These are phyloP conservation scores for Sclerotinia subarctica DNA, from an alignment of 2,329 filamentous ascomycete species.

Conservation along the genomic window DNA sequence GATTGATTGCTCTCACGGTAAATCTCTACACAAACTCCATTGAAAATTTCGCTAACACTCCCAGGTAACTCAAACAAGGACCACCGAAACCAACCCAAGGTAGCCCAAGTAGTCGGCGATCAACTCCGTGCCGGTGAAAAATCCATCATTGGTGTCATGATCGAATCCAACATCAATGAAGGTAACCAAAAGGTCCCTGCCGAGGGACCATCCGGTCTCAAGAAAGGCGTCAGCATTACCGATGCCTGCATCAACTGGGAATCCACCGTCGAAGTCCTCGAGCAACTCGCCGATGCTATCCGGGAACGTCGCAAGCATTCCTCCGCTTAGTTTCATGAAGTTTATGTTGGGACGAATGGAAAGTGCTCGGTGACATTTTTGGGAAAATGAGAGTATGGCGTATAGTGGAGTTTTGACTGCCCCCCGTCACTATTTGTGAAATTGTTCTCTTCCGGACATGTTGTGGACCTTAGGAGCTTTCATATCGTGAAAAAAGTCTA, in stretches of 20 bases:
- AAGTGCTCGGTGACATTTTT: slow-evolving; percentile 1
- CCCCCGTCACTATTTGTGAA: not conserved
- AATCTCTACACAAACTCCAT: slow-evolving; percentile 33
- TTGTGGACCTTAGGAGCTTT: not conserved
- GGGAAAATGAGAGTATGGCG: slow-evolving; percentile 4
- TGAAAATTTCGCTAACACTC: slow-evolving; percentile 6
- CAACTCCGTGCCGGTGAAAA: slow-evolving; percentile 86
- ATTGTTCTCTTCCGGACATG: slow-evolving; percentile 4
- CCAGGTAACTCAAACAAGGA: slow-evolving; percentile 94
- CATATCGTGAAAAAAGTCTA: not conserved
- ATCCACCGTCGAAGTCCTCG: slow-evolving; percentile 72
- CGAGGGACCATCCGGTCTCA: slow-evolving; percentile 73
- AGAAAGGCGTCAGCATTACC: slow-evolving; percentile 91
- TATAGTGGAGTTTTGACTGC: slow-evolving; percentile 10
- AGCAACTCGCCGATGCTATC: slow-evolving; percentile 82
- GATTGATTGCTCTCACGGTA: slow-evolving; percentile 97
- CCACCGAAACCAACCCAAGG: slow-evolving; percentile 95
- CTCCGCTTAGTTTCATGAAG: not conserved
- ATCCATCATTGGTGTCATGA: slow-evolving; percentile 94
- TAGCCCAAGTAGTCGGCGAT: slow-evolving; percentile 75
- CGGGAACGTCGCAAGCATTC: slow-evolving; percentile 59
- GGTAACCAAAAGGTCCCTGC: slow-evolving; percentile 82
- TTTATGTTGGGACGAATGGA: not conserved
- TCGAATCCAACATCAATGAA: slow-evolving; percentile 96
- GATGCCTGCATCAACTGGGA: slow-evolving; percentile 97